Base-by-base conservation (phyloP, 306 rosid genomes). In the Datisca glomerata region DNA sequence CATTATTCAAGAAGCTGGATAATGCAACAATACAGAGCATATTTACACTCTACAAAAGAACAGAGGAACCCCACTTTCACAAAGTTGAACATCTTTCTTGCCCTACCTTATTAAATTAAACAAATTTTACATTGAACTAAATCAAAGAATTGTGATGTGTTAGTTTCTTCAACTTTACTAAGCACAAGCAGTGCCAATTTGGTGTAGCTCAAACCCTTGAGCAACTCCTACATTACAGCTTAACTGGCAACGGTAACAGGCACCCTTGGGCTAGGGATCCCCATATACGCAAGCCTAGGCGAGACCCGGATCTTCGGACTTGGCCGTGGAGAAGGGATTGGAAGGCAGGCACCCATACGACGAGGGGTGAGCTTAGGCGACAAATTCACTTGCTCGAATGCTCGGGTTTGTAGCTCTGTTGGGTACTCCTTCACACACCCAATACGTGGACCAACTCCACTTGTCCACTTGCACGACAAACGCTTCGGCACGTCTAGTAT, bases 401-500 rank as follows among this genome's bases (percentile, higher is more conserved):
- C 72, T n/a, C 29, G 55, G 20, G 7, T 40, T n/a, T 63, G 72
- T 5, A 72, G 58, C 40, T 63, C 55, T 4, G 35, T 18, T 5
- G 80, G 80, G 34, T 67, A 67, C 53, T 72, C 72, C 20, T 66
- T 45, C 24, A 67, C 75, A 34, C 80, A 72, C 6, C 75, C 80
- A 23, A 72, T 72, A 21, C 80, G 61, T 24, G 80, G 66, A 21
- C 75, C 75, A 32, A 59, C 27, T 3, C 72, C 68, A 37, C 65
- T 63, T 11, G 65, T 21, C 75, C 75, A 73, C 11, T 53, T 73
- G 69, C 80, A 67, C 10, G 74, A 49, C 65, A 63, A 7, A 12
- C 72, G 68, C 52, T 44, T 55, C 12, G 63, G 32, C 44, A 47
- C 1, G 62, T 67, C 71, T 29, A 37, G 55, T 3, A 32, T 7